A percentile compares a stretch with the other conserved stretches of the same genome.
Conservation (phyloP, 2,329 filamentous ascomycete genomes). For the Neurospora sp. region DNA sequence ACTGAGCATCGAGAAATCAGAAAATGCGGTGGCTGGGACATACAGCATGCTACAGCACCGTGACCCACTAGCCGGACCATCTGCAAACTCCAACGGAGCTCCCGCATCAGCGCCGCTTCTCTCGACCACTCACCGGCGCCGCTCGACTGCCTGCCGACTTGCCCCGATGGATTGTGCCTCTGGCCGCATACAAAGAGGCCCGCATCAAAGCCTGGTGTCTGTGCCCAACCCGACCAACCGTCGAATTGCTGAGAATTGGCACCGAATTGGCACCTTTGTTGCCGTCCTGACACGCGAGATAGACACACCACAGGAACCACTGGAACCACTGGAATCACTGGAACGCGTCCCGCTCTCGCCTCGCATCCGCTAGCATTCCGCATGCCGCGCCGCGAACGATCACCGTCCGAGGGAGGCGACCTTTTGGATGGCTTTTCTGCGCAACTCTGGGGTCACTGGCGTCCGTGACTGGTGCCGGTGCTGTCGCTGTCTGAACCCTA, state of each 20-base stretch:
- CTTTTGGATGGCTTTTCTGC: neutral
- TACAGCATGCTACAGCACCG: neutral
- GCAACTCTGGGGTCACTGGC: neutral
- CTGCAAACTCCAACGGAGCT: conserved; percentile 12
- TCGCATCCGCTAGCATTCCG: neutral
- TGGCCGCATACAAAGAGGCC: conserved; percentile 22
- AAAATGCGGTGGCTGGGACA: conserved; percentile 19
- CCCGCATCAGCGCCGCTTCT: conserved; percentile 11
- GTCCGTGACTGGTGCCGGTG: neutral
- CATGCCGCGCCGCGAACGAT: neutral
- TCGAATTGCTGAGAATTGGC: conserved; percentile 7
- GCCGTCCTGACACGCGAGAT: conserved; percentile 1
- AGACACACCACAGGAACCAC: neutral
- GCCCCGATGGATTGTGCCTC: conserved; percentile 15
- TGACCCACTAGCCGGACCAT: conserved; percentile 8
- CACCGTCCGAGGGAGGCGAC: neutral
- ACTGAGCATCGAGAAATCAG: neutral
- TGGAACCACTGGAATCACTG: neutral
- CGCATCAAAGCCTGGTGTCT: conserved; percentile 17
- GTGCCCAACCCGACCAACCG: conserved; percentile 16
- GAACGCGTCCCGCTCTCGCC: neutral
- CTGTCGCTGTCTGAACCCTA: neutral
- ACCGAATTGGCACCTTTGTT: conserved; percentile 1
- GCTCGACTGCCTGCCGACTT: conserved; percentile 7
- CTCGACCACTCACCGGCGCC: conserved; percentile 14